Evolutionary conservation across 164 flowering plant genomes (phyloP), one percentile per base, ranked within the genome.

Genomic region (Warburgia ugandensis): DNA sequence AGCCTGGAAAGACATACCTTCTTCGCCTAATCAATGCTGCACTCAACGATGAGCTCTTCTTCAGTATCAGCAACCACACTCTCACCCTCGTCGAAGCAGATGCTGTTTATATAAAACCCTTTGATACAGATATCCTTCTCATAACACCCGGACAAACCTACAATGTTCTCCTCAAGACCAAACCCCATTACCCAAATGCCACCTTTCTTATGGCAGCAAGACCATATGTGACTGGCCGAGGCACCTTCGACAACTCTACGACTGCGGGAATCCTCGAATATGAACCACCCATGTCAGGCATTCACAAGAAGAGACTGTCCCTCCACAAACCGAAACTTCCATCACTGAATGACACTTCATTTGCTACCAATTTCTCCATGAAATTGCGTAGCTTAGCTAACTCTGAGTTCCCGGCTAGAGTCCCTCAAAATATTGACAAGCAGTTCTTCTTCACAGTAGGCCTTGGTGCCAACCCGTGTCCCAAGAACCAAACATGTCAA

Each of bases 61-160:
- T 84, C 71, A 69, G 77, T 66, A 75, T 86, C 1, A 86, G 87
- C 13, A 79, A 79, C 64, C 92, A 86, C 61, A 63, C 71, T 3
- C 52, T 84, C 35, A 82, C 77, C 0, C 74, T 81, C 0, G 89
- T 86, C 0, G 89, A 79, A 9, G 75, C 73, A 0, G 96, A 86
- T 21, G 92, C 92, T 0, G 52, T 64, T 32, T 86, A 86, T 23
- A 65, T 73, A 0, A 86, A 84, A 44, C 96, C 96, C n/a, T 81
- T 81, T 25, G 45, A 56, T 1, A 78, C 85, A 0, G 58, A 66
- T 4, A 63, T 52, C 0, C 30, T 86, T 10, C 72, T 84, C 20
- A 73, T 86, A 45, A 65, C 86, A 1, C 89, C 96, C 0, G 96
- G 96, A 4, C 96, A 84, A 35, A 86, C 96, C 58, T 72, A 77